Evolutionary conservation across 2,329 filamentous ascomycete species (phyloP).

Genomic region (Calcarisporium arbuscula): DNA sequence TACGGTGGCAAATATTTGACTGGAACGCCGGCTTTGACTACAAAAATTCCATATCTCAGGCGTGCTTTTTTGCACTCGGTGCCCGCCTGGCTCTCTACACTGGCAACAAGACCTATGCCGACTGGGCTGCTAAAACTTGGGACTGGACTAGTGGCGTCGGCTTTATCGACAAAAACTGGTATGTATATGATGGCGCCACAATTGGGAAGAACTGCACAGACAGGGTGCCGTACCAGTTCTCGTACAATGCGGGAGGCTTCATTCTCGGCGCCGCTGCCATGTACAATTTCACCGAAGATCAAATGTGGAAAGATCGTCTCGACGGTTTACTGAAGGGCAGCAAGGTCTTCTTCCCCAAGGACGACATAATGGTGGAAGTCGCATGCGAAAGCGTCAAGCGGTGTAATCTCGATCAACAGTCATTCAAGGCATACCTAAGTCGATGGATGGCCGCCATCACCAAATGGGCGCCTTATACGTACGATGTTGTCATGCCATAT

Average conservation of each 20-base stretch:
- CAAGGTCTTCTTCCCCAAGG: constrained; percentile 48
- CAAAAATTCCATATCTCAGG: constrained; percentile 57
- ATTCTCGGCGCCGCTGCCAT: constrained; percentile 62
- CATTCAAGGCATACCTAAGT: constrained; percentile 58
- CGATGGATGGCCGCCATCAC: constrained; percentile 57
- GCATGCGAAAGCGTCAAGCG: constrained; percentile 56
- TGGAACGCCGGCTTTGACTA: constrained; percentile 80
- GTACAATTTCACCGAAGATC: constrained; percentile 53
- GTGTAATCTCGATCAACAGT: constrained; percentile 57
- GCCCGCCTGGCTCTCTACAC: constrained; percentile 72
- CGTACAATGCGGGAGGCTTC: constrained; percentile 62
- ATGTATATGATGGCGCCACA: constrained; percentile 57
- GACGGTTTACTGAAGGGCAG: constrained; percentile 49
- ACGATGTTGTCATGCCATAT: constrained; percentile 43
- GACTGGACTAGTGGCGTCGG: constrained; percentile 56
- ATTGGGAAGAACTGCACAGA: constrained; percentile 50
- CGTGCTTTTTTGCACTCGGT: constrained; percentile 55
- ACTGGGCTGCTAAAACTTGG: constrained; percentile 71
- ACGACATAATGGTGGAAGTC: constrained; percentile 56
- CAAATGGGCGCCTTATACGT: constrained; percentile 57
- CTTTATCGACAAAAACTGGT: constrained; percentile 53
- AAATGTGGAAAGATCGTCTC: constrained; percentile 52
- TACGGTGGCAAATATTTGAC: constrained; percentile 79
- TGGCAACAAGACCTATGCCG: constrained; percentile 66
- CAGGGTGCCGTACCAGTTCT: constrained; percentile 58